Conservation (phyloP, 306 rosid species). For the Cicer pinnatifidum region DNA sequence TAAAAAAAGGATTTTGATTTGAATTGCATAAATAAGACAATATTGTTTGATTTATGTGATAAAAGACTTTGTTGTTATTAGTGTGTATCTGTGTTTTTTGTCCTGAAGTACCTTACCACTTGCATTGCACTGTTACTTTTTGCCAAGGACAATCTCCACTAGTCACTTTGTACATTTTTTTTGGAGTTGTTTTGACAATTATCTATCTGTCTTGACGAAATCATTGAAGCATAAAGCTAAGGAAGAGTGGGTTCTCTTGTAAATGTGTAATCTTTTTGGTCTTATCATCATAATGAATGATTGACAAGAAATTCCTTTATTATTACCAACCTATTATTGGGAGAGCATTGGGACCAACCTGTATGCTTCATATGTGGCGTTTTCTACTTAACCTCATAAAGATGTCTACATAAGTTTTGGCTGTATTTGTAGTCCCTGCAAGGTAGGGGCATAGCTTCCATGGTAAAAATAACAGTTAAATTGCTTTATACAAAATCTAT, state of each 20-base stretch:
- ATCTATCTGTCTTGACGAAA: slow-evolving; percentile 10
- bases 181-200: slow-evolving; percentile 25
- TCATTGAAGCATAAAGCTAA: slow-evolving; percentile 40
- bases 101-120: slow-evolving; percentile 37
- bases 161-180: slow-evolving; percentile 1
- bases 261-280: slow-evolving; percentile 30
- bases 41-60: not conserved
- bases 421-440: slow-evolving; percentile 34
- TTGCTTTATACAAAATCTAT: slow-evolving; percentile 29
- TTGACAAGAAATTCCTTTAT: slow-evolving; percentile 30
- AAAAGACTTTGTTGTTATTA: not conserved
- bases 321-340: slow-evolving; percentile 26
- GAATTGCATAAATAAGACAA: not conserved
- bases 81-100: slow-evolving; percentile 15
- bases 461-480: slow-evolving; percentile 15
- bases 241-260: slow-evolving; percentile 29
- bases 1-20: not conserved
- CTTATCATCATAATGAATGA: not conserved
- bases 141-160: slow-evolving; percentile 31
- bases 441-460: slow-evolving; percentile 26
- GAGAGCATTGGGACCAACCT: slow-evolving; percentile 45
- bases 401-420: slow-evolving; percentile 39
- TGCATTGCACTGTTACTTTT: slow-evolving; percentile 39
- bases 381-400: slow-evolving; percentile 41
- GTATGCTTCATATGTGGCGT: slow-evolving; percentile 32